Conservation (phyloP, 2,329 filamentous ascomycete genomes). For the Colletotrichum kahawae region DNA sequence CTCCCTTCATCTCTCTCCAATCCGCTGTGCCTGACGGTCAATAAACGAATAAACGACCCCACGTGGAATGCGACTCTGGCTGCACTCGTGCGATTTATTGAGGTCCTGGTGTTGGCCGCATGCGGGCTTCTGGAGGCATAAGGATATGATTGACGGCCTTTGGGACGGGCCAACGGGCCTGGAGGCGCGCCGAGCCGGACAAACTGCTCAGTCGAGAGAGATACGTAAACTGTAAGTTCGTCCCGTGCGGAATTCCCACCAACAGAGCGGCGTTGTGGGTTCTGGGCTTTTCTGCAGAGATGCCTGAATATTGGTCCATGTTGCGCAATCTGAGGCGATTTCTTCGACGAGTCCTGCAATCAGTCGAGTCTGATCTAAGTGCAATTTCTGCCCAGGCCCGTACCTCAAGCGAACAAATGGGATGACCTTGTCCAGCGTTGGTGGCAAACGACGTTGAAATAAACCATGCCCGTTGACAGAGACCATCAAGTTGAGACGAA, state of each 20-base stretch:
- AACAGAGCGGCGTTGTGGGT: background rate
- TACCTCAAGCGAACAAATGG: background rate
- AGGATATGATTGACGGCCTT: background rate
- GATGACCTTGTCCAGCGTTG: background rate
- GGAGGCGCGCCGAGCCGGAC: background rate
- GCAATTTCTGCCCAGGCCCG: background rate
- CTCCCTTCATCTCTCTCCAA: slow-evolving; percentile 4
- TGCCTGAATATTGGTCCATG: background rate
- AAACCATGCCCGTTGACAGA: background rate
- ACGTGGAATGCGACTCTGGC: background rate
- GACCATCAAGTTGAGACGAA: background rate
- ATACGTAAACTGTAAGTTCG: background rate
- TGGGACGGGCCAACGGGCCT: background rate
- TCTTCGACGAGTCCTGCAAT: background rate
- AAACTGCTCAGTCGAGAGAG: background rate
- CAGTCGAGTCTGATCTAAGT: background rate
- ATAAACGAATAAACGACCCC: background rate
- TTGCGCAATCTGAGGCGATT: background rate
- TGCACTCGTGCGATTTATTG: background rate
- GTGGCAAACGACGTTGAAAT: background rate
- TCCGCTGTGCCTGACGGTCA: background rate
- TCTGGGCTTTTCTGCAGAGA: background rate
- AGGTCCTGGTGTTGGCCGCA: background rate
- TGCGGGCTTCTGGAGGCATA: background rate
- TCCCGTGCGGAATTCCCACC: background rate